Evolutionary conservation across 208 protist genomes (phyloP).

Genomic region (Trichomonas gallinae): DNA sequence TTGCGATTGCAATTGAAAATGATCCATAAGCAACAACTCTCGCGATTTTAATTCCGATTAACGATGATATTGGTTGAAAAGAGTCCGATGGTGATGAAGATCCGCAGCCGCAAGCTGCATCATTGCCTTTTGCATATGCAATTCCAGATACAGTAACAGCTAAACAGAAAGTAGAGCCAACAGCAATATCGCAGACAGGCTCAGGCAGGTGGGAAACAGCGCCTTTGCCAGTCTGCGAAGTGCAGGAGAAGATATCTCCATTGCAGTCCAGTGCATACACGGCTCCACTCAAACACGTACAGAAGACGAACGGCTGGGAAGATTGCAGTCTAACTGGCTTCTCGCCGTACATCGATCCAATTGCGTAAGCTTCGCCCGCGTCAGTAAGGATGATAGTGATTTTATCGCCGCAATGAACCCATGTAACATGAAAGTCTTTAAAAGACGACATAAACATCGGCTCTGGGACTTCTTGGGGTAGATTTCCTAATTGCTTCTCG

Average conservation of each 20-base stretch:
- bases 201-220: background rate
- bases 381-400: constrained; percentile 1
- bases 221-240: background rate
- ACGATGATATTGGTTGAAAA: background rate
- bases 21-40: background rate
- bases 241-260: background rate
- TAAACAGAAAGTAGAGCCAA: background rate
- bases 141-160: background rate
- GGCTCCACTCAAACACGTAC: background rate
- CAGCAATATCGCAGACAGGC: constrained; percentile 7
- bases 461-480: background rate
- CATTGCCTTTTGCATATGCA: background rate
- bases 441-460: background rate
- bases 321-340: background rate
- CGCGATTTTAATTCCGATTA: background rate
- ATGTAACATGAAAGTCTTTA: background rate
- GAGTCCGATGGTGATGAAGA: background rate
- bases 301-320: background rate
- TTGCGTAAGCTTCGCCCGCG: background rate
- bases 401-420: constrained; percentile 13
- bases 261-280: background rate
- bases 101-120: background rate
- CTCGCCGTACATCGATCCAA: background rate
- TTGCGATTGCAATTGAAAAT: background rate
- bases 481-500: background rate